Base-by-base conservation (phyloP, 495 filamentous ascomycete species). In the Daldinia decipiens region DNA sequence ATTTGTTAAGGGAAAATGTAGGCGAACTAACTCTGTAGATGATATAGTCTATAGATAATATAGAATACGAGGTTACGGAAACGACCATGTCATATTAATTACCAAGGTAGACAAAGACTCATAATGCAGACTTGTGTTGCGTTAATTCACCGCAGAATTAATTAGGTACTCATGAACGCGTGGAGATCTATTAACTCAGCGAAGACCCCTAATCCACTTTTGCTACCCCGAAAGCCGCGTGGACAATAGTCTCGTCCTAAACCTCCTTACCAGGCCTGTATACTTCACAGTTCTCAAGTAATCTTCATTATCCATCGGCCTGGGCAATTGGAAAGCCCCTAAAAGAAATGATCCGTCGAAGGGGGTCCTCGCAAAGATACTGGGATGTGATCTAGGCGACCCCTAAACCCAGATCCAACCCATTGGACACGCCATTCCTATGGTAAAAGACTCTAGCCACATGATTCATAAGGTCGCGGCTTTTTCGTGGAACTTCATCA, bases 171-270 rank as follows among this genome's bases (percentile, higher is more conserved):
- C 32, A 54, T 69, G 51, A 54, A 59, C 32, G 43, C 27, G 36
- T 51, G 15, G 57, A 65, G 62, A 70, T 70, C 55, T 65, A 70
- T 65, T 56, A 50, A 56, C 24, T 29, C 40, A 51, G 19, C 9
- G 52, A 32, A 34, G 31, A 9, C 13, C 38, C 19, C 56, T n/a
- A 34, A 27, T 29, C 43, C 54, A 57, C 29, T 61, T 64, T 65
- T 51, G 17, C 19, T 43, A 17, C 27, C 43, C 17, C 29, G 21
- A 63, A 53, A 15, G 32, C 34, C 17, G n/a, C 21, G 36, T 50
- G 34, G 34, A 70, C 47, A 19, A 38, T 8, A 32, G 36, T 31
- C 19, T 65, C 38, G 34, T 54, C 17, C 29, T 32, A 24, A 40
- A 4, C 62, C 56, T 51, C 38, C 53, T 36, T 57, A 13, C 15